phyloP scores from a whole-genome alignment of 345 rosid genomes.

The Citrus hindsii region DNA sequence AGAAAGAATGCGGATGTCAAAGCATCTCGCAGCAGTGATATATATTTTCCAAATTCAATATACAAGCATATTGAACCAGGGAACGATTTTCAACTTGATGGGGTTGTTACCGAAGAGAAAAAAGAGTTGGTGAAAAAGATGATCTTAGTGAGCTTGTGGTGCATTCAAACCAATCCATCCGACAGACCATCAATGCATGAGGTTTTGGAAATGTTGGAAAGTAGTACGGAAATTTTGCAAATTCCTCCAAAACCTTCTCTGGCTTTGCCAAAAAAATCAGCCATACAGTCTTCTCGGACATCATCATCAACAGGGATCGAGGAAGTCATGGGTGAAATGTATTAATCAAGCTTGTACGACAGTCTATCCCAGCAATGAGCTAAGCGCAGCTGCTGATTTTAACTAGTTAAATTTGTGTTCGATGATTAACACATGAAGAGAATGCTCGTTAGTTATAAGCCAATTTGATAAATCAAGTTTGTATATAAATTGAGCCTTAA shows the following conservation, averaged over 20 bases:
- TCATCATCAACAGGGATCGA: no score
- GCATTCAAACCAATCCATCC: conserved; percentile 41
- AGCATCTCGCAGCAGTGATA: neutral
- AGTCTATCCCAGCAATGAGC: no score
- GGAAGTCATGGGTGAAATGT: no score
- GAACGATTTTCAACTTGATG: neutral
- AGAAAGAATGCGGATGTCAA: neutral
- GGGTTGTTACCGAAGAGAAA: neutral
- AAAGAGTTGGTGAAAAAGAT: conserved; percentile 19
- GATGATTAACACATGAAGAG: no score
- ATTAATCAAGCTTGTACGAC: no score
- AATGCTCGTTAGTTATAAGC: no score
- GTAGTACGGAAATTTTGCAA: neutral
- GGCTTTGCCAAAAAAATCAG: neutral
- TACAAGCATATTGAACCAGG: neutral
- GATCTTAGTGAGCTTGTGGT: conserved; percentile 39
- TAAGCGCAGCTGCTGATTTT: no score
- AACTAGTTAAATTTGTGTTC: no score
- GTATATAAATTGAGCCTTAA: no score
- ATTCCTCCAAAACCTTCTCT: conserved; percentile 13
- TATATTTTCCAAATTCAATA: neutral
- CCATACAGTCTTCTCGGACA: no score
- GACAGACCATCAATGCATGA: conserved; percentile 42
- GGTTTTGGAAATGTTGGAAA: conserved; percentile 31
- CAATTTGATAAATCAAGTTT: no score